Evolutionary conservation across 1,284 basidiomycete genomes (phyloP), one percentile per base, ranked within the genome.

Genomic region (Rugosomyces carneus): DNA sequence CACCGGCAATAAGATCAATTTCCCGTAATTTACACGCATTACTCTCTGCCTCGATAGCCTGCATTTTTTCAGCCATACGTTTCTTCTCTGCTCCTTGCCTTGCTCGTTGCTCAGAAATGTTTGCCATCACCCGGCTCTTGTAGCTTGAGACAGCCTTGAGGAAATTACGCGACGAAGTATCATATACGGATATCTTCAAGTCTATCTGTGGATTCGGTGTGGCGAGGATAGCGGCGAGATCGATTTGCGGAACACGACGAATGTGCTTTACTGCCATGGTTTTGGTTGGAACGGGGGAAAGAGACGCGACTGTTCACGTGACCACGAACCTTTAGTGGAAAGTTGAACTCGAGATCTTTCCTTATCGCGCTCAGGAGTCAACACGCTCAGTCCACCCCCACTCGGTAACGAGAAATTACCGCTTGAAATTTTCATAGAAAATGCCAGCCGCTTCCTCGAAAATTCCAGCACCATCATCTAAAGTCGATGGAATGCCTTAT

Each of bases 1-100:
- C 57, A 86, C 84, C 75, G 45, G 77, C 72, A 21, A 85, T 71
- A 27, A 89, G 67, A 44, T 86, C 81, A 36, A 89, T 81, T 63
- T 89, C 86, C 55, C 71, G 74, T 23, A 84, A 55, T 55, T 87
- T 87, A 62, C 81, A 87, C 37, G 79, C 69, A 48, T 77, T 81
- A 2, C 73, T 86, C 62, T 89, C 85, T 0, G 67, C 54, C 59
- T 89, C 82, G 0, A 78, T 69, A 15, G 72, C 66, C 40, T 78
- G 70, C 5, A 63, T 72, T 57, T 73, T 76, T 47, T 88, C 86
- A 4, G 63, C 41, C 0, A 79, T 52, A 49, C 71, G 72, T 58
- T 81, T 84, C 65, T 74, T 78, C 60, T 85, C 82, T 0, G 70
- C 57, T 2, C 67, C 66, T 55, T 84, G 76, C 8, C 69, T 65